Evolutionary conservation across 2,329 filamentous ascomycete genomes (phyloP).

Genomic region (Graphiopsis chlorocephala): DNA sequence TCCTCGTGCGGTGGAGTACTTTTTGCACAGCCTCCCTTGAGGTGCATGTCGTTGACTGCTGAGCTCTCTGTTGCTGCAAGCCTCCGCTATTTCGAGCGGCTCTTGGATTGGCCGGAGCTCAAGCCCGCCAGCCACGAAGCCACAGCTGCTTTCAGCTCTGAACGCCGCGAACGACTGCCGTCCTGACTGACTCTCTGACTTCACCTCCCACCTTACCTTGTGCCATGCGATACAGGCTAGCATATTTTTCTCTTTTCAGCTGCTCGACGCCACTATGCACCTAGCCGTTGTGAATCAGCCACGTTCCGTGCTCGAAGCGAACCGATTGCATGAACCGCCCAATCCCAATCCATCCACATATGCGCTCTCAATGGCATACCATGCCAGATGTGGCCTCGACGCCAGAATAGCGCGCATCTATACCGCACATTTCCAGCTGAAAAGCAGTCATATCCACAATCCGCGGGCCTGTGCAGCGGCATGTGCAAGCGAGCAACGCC

Average conservation of each 20-base stretch:
- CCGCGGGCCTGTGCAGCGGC: neutral
- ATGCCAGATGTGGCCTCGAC: neutral
- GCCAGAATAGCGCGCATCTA: neutral
- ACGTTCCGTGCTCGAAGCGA: neutral
- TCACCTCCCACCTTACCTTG: neutral
- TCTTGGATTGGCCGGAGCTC: constrained; percentile 1
- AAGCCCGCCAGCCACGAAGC: neutral
- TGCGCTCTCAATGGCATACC: neutral
- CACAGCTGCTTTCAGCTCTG: constrained; percentile 3
- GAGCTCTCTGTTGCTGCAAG: constrained; percentile 1
- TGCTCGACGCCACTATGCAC: neutral
- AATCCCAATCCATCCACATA: neutral
- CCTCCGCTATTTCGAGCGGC: constrained; percentile 7
- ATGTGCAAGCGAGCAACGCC: neutral
- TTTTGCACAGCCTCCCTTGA: constrained; percentile 10
- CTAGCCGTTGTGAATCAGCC: neutral
- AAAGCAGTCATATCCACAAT: neutral
- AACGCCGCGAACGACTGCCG: neutral
- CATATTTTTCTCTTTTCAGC: neutral
- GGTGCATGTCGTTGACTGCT: neutral
- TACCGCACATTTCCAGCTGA: neutral
- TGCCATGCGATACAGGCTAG: neutral
- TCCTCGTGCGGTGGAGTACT: neutral
- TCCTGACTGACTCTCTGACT: neutral
- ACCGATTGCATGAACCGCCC: neutral